phyloP scores from a whole-genome alignment of 208 protist species.

The Angomonas desouzai region DNA sequence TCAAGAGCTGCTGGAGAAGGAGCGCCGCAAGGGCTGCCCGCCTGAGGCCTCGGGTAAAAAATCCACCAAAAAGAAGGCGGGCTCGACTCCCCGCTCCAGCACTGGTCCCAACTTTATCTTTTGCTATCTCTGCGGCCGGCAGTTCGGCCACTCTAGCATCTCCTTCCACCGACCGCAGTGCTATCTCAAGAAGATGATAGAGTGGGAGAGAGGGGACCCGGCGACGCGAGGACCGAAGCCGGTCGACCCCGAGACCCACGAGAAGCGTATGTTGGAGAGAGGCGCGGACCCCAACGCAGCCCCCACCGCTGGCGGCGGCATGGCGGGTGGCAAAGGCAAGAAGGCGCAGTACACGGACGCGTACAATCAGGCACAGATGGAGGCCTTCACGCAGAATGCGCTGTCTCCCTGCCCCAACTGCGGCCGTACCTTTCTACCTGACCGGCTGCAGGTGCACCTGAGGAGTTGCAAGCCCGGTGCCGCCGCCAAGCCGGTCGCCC shows the following conservation, averaged over 20 bases:
- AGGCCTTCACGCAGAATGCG: conserved; percentile 65
- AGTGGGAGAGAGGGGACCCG: conserved; percentile 80
- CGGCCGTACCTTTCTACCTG: conserved; percentile 87
- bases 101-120: conserved; percentile 72
- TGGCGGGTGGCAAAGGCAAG: not conserved
- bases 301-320: not conserved
- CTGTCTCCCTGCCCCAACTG: conserved; percentile 85
- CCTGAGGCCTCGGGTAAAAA: conserved; percentile 4
- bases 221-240: conserved; percentile 74
- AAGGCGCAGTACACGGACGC: conserved; percentile 43
- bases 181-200: conserved; percentile 86
- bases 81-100: conserved; percentile 10
- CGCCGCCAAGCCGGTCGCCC: not conserved
- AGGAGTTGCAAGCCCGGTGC: conserved; percentile 76
- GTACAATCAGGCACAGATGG: conserved; percentile 79
- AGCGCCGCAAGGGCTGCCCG: conserved; percentile 23
- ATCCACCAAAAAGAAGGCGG: conserved; percentile 12
- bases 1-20: conserved; percentile 66
- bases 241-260: conserved; percentile 51
- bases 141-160: conserved; percentile 84
- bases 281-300: not conserved
- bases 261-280: conserved; percentile 36
- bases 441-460: conserved; percentile 85
- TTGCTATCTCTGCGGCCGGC: conserved; percentile 87
- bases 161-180: conserved; percentile 91